These are phyloP conservation scores for Hymenoscyphus albidus DNA, from an alignment of 2,329 filamentous ascomycete genomes.

Conservation along the genomic window DNA sequence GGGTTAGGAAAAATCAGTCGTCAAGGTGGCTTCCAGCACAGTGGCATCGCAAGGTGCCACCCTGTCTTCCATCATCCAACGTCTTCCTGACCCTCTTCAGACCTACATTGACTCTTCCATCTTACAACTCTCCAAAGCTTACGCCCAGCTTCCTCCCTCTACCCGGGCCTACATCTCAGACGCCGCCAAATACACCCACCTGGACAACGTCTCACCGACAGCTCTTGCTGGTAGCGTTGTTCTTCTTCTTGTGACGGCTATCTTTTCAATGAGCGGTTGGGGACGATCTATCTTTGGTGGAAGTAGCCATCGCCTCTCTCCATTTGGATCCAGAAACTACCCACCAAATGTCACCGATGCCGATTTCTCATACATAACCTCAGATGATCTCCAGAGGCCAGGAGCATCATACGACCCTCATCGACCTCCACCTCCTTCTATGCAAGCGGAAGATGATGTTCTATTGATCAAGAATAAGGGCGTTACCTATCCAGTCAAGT, in stretches of 20 bases:
- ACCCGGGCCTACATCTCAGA: conserved; percentile 28
- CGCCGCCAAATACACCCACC: conserved; percentile 29
- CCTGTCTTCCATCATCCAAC: conserved; percentile 51
- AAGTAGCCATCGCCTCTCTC: conserved; percentile 28
- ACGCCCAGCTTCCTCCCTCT: conserved; percentile 34
- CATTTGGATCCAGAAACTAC: conserved; percentile 36
- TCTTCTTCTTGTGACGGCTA: conserved; percentile 27
- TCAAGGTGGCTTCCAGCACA: conserved; percentile 36
- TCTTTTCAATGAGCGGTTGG: conserved; percentile 36
- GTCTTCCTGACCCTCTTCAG: conserved; percentile 47
- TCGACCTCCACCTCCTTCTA: conserved; percentile 36
- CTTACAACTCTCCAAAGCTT: conserved; percentile 45
- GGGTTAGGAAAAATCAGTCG: conserved; percentile 21
- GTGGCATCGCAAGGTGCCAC: conserved; percentile 60
- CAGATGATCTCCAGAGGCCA: conserved; percentile 59
- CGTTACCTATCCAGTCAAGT: conserved; percentile 64
- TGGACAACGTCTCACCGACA: conserved; percentile 29
- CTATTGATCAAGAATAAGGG: conserved; percentile 66
- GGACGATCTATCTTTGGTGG: conserved; percentile 32
- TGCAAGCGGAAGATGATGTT: conserved; percentile 61
- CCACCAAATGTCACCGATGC: conserved; percentile 66
- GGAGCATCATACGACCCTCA: conserved; percentile 43
- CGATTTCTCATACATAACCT: conserved; percentile 81
- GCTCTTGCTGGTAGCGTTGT: conserved; percentile 26
- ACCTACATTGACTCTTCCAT: conserved; percentile 52